These are phyloP conservation scores for Gynandropsis gynandra DNA, from an alignment of 345 rosid species.

Conservation along the genomic window DNA sequence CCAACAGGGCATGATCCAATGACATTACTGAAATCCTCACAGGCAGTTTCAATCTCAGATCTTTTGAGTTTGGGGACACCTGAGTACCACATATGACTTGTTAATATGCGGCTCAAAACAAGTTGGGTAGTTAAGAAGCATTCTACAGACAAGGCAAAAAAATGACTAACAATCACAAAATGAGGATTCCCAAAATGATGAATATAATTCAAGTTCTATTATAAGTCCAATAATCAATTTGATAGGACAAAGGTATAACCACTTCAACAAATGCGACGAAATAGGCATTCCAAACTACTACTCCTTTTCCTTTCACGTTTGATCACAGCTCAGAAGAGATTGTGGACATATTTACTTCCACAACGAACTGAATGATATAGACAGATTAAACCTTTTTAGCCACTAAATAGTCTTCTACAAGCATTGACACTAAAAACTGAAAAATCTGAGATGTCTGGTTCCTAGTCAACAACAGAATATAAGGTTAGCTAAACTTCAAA, in stretches of 20 bases:
- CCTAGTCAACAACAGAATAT: no score
- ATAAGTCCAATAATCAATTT: no score
- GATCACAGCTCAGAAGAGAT: no score
- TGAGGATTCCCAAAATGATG: neutral
- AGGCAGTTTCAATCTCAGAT: slow-evolving; percentile 82
- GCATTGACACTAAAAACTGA: neutral
- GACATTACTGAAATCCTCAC: slow-evolving; percentile 96
- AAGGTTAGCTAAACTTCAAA: slow-evolving; percentile 1
- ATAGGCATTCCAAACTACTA: no score
- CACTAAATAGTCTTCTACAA: neutral
- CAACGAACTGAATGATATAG: no score
- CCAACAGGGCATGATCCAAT: slow-evolving; percentile 67
- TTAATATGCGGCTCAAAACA: slow-evolving; percentile 5
- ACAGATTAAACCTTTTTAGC: neutral
- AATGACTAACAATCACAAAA: slow-evolving; percentile 6
- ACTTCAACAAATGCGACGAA: no score
- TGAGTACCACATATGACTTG: slow-evolving; percentile 24
- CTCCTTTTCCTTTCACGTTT: no score
- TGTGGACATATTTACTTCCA: no score
- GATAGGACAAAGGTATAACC: no score
- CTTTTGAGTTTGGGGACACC: slow-evolving; percentile 89
- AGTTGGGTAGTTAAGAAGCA: neutral
- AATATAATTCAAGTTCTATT: no score
- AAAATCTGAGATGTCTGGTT: neutral
- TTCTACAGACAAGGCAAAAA: no score